These are phyloP conservation scores for Adansonia grandidieri DNA, from an alignment of 441 rosid species.

Conservation along the genomic window DNA sequence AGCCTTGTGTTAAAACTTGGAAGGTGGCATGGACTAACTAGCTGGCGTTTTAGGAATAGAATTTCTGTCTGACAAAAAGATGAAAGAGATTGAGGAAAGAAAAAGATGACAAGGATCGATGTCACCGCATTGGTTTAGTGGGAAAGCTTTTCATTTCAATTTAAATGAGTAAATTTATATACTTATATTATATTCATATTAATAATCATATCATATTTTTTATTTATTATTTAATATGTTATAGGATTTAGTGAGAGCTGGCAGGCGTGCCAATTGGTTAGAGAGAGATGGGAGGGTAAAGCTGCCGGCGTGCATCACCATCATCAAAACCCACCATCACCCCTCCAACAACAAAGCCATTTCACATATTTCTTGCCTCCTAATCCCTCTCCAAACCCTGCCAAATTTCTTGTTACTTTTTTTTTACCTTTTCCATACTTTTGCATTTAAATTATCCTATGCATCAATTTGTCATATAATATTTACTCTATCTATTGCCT, in stretches of 20 bases:
- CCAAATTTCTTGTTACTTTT: constrained; percentile 40
- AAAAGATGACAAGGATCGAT: constrained; percentile 44
- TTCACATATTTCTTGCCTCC: constrained; percentile 69
- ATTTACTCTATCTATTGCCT: constrained; percentile 22
- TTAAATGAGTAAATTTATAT: no score
- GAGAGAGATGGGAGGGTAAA: constrained; percentile 40
- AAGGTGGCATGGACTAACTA: constrained; percentile 14
- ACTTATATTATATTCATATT: no score
- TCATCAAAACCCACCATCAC: constrained; percentile 42
- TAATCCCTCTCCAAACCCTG: constrained; percentile 71
- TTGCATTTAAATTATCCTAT: constrained; percentile 29
- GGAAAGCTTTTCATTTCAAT: constrained; percentile 38
- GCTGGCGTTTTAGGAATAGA: constrained; percentile 34
- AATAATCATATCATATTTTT: no score
- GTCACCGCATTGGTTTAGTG: constrained; percentile 55
- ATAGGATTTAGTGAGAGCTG: constrained; percentile 43
- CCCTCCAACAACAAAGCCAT: constrained; percentile 25
- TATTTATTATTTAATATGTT: neutral
- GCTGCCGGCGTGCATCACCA: constrained; percentile 96
- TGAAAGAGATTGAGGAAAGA: constrained; percentile 31
- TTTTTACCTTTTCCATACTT: constrained; percentile 27
- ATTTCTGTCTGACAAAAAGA: constrained; percentile 46
- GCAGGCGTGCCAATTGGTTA: constrained; percentile 51
- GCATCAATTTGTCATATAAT: constrained; percentile 21
- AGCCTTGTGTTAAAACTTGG: constrained; percentile 15